Conservation (phyloP, 2,329 filamentous ascomycete species). For the Penicillium concentricum region DNA sequence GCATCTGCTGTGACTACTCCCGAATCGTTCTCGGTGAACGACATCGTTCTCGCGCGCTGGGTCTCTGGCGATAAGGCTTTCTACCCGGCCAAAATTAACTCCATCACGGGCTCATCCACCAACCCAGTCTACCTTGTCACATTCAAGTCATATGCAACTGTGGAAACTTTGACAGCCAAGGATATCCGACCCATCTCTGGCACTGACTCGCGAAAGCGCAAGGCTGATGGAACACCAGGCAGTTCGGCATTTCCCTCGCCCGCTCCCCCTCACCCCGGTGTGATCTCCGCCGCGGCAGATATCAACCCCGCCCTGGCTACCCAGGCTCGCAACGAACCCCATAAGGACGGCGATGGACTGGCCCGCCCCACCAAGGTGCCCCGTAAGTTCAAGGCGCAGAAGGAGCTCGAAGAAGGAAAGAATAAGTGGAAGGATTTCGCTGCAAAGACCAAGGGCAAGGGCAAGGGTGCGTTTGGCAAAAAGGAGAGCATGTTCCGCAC, state of each 20-base stretch:
- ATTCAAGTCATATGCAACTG: constrained; percentile 83
- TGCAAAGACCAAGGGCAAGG: constrained; percentile 67
- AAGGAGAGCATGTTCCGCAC: constrained; percentile 98
- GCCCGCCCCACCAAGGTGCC: constrained; percentile 65
- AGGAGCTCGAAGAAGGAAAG: constrained; percentile 86
- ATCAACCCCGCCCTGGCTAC: constrained; percentile 65
- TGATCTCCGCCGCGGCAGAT: constrained; percentile 66
- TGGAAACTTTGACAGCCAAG: constrained; percentile 75
- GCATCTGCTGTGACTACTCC: constrained; percentile 45
- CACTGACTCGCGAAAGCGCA: constrained; percentile 72
- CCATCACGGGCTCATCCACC: constrained; percentile 86
- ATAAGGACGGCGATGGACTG: constrained; percentile 61
- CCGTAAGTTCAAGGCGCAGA: constrained; percentile 81
- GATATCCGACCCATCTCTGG: constrained; percentile 76
- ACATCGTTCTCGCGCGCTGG: constrained; percentile 89
- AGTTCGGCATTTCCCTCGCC: constrained; percentile 46
- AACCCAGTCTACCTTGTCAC: constrained; percentile 92
- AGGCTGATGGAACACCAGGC: constrained; percentile 73
- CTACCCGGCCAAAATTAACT: constrained; percentile 90
- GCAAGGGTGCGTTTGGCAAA: constrained; percentile 68
- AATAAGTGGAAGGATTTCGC: constrained; percentile 94
- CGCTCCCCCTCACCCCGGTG: constrained; percentile 48
- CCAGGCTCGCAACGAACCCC: constrained; percentile 62
- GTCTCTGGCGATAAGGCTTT: constrained; percentile 82
- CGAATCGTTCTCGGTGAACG: constrained; percentile 77